Conservation (phyloP, 2,329 filamentous ascomycete species). For the Alternaria infectoria region DNA sequence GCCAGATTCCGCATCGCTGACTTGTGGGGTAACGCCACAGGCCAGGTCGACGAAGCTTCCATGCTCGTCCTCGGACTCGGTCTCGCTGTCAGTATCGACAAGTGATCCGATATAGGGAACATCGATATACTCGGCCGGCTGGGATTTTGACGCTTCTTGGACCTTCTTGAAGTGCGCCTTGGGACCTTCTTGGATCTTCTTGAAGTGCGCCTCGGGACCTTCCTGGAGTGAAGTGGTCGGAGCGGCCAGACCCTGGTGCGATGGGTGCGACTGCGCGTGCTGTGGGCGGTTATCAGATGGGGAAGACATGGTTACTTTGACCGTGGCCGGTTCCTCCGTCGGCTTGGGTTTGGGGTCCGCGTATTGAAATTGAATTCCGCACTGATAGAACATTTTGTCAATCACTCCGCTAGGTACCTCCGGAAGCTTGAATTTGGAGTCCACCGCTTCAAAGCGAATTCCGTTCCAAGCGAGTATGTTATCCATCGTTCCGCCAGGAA, state of each 20-base stretch:
- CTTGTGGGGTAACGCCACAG: constrained; percentile 5
- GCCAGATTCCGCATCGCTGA: constrained; percentile 6
- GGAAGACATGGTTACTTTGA: background rate
- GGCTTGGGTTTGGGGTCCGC: background rate
- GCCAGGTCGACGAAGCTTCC: constrained; percentile 6
- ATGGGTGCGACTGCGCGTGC: background rate
- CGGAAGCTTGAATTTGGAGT: background rate
- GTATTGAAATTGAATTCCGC: no score
- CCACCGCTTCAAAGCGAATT: background rate
- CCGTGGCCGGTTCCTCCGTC: background rate
- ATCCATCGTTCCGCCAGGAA: background rate
- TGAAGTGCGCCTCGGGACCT: background rate
- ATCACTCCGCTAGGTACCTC: background rate
- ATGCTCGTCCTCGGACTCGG: constrained; percentile 8
- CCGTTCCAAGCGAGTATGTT: background rate
- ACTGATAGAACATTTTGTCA: background rate
- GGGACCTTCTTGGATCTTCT: background rate
- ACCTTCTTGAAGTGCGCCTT: background rate
- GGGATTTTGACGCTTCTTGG: background rate
- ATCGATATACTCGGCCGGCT: background rate
- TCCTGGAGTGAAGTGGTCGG: background rate
- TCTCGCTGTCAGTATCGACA: background rate
- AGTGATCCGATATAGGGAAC: background rate
- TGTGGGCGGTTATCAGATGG: background rate
- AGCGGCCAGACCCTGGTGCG: background rate